phyloP scores from a whole-genome alignment of 2,329 filamentous ascomycete genomes.

The Myriosclerotinia scirpicola region DNA sequence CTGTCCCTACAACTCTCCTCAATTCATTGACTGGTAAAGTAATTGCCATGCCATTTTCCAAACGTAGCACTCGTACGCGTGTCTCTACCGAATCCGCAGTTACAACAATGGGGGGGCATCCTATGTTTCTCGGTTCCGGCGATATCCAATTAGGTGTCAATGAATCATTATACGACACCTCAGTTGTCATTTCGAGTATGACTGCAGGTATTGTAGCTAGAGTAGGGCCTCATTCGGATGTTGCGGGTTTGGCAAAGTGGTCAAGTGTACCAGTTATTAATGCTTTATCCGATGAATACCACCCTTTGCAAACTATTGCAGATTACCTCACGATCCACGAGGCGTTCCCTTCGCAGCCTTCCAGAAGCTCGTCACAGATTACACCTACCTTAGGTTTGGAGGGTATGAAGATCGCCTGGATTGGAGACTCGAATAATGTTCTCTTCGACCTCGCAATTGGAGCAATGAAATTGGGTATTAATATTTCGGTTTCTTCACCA shows the following conservation, averaged over 20 bases:
- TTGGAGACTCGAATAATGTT: constrained; percentile 96
- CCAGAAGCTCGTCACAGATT: constrained; percentile 28
- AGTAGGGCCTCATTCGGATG: constrained; percentile 74
- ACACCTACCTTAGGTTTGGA: constrained; percentile 61
- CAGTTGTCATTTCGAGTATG: constrained; percentile 92
- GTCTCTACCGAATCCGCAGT: constrained; percentile 92
- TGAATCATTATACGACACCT: constrained; percentile 91
- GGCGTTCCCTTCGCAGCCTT: constrained; percentile 55
- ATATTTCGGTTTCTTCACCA: constrained; percentile 85
- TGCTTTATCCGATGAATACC: constrained; percentile 84
- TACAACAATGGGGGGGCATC: constrained; percentile 82
- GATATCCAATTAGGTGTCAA: constrained; percentile 98
- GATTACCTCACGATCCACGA: constrained; percentile 92
- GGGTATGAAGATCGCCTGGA: constrained; percentile 90
- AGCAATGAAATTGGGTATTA: constrained; percentile 81
- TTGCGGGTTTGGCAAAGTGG: constrained; percentile 67
- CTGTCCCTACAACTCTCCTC: constrained; percentile 58
- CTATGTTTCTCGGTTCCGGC: constrained; percentile 94
- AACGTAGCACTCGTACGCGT: constrained; percentile 88
- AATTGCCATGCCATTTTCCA: constrained; percentile 95
- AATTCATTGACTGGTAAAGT: constrained; percentile 71
- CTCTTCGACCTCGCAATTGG: constrained; percentile 90
- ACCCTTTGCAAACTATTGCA: constrained; percentile 91
- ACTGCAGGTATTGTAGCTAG: constrained; percentile 79
- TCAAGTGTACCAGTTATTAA: constrained; percentile 83